Evolutionary conservation across 768 basidiomycete genomes (phyloP).

Genomic region (Leccinum uliginosum): DNA sequence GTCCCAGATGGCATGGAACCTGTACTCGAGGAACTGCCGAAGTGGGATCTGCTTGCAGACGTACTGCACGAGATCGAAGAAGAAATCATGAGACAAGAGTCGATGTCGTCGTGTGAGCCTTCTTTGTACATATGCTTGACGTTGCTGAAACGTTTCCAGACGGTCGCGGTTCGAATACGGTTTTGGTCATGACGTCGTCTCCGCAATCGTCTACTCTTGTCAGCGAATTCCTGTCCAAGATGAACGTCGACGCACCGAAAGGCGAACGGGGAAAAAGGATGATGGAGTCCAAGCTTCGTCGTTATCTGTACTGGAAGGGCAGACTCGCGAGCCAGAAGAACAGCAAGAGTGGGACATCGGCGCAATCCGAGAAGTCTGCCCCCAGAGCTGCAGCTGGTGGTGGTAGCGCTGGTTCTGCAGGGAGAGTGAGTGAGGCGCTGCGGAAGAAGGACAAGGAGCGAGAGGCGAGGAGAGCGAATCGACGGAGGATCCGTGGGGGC

Average conservation of each 20-base stretch:
- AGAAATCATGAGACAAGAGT: slow-evolving; percentile 66
- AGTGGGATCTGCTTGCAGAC: slow-evolving; percentile 86
- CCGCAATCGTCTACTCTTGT: slow-evolving; percentile 69
- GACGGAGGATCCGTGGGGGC: slow-evolving; percentile 77
- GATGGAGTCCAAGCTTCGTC: slow-evolving; percentile 72
- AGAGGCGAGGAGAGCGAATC: slow-evolving; percentile 53
- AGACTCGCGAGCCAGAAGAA: slow-evolving; percentile 31
- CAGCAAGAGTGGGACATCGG: slow-evolving; percentile 2
- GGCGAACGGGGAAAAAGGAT: slow-evolving; percentile 66
- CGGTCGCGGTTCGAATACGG: slow-evolving; percentile 59
- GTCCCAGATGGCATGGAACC: slow-evolving; percentile 77
- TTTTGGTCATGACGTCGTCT: slow-evolving; percentile 87
- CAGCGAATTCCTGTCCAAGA: slow-evolving; percentile 69
- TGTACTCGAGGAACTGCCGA: slow-evolving; percentile 89
- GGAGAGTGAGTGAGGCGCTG: slow-evolving; percentile 64
- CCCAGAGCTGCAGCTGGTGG: slow-evolving; percentile 13
- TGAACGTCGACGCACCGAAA: slow-evolving; percentile 52
- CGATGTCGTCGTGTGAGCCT: slow-evolving; percentile 24
- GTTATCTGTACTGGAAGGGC: slow-evolving; percentile 82
- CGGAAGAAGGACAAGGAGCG: slow-evolving; percentile 70
- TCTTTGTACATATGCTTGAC: neutral
- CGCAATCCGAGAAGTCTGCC: neutral
- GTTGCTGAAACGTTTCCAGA: slow-evolving; percentile 13
- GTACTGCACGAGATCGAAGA: slow-evolving; percentile 87
- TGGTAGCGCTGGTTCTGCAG: slow-evolving; percentile 14